phyloP scores from a whole-genome alignment of 176 grass and related monocot species.

The Eragrostis nindensis region DNA sequence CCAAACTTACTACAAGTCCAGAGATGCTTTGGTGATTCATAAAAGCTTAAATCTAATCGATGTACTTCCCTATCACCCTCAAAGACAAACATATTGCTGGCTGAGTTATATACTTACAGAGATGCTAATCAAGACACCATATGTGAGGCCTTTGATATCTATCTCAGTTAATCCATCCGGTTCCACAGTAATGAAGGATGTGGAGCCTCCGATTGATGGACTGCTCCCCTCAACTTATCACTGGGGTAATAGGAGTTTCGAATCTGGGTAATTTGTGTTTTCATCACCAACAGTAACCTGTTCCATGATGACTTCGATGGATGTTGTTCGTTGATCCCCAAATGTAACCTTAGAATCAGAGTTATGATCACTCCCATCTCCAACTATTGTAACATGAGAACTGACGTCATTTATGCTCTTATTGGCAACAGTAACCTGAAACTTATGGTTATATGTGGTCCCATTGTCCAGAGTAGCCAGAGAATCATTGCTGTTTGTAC shows the following conservation, averaged over 20 bases:
- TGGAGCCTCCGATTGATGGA: neutral
- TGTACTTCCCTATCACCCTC: conserved; percentile 7
- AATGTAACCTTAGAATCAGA: neutral
- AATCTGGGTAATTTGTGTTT: neutral
- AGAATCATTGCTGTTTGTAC: neutral
- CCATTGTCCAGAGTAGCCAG: neutral
- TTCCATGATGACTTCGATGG: neutral
- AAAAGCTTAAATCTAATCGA: neutral
- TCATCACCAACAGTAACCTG: neutral
- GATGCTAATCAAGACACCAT: conserved; percentile 19
- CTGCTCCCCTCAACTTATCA: neutral
- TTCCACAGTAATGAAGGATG: conserved; percentile 5
- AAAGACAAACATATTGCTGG: neutral
- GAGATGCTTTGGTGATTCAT: neutral
- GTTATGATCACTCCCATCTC: neutral
- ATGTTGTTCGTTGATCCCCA: neutral
- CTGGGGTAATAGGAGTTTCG: neutral
- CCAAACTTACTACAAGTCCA: conserved; percentile 36
- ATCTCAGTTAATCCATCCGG: conserved; percentile 8
- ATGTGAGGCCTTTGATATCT: conserved; percentile 25
- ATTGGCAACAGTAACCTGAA: neutral
- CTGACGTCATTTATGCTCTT: neutral
- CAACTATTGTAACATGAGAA: neutral
- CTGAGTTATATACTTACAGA: conserved; percentile 11
- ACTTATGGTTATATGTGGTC: neutral